phyloP scores from a whole-genome alignment of 352 stramenopile genomes.

The Phytophthora syringae region DNA sequence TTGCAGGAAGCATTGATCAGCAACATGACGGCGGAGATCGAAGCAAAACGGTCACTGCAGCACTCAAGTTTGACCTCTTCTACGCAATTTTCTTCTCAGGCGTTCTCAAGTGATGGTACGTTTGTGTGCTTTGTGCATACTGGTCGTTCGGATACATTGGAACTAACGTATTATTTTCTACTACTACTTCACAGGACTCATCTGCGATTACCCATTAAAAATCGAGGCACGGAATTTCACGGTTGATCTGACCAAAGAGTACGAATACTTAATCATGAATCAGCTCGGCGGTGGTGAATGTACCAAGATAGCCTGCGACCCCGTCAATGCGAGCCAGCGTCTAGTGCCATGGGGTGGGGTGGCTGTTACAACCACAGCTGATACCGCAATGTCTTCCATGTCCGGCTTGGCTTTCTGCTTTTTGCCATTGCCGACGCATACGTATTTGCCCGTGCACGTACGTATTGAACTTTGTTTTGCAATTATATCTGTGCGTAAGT shows the following conservation, averaged over 20 bases:
- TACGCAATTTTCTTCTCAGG: conserved; percentile 7
- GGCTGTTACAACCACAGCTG: conserved; percentile 46
- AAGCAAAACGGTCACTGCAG: conserved; percentile 60
- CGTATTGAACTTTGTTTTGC: conserved; percentile 11
- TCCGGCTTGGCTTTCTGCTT: conserved; percentile 90
- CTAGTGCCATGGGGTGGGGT: conserved; percentile 90
- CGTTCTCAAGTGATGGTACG: conserved; percentile 29
- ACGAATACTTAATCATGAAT: conserved; percentile 83
- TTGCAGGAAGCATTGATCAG: conserved; percentile 59
- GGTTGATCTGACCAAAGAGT: conserved; percentile 10
- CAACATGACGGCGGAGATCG: conserved; percentile 62
- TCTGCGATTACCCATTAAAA: conserved; percentile 69
- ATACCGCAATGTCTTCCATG: conserved; percentile 19
- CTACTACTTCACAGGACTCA: conserved; percentile 40
- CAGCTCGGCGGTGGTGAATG: conserved; percentile 85
- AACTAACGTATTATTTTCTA: conserved; percentile 12
- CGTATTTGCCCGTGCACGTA: conserved; percentile 88
- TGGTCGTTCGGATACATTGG: neutral
- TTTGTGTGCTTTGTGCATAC: neutral
- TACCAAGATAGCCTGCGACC: conserved; percentile 71
- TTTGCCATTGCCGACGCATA: conserved; percentile 89
- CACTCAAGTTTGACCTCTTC: conserved; percentile 36
- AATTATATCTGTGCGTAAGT: neutral
- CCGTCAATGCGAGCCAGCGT: conserved; percentile 61
- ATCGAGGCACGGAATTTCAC: conserved; percentile 38